Evolutionary conservation across 306 rosid species (phyloP).

Genomic region (Casuarina equisetifolia): DNA sequence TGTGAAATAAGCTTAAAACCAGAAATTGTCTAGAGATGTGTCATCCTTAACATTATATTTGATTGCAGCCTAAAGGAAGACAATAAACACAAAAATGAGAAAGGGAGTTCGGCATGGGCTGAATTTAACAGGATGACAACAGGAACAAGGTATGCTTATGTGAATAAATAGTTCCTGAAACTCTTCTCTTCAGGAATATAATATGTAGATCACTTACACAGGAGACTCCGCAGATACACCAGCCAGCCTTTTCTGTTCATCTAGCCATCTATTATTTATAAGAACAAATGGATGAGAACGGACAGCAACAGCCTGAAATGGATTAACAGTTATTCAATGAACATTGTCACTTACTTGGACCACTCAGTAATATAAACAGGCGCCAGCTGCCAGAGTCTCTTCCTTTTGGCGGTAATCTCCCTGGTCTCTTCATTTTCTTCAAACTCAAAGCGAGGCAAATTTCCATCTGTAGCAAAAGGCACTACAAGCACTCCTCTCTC

Average conservation of each 20-base stretch:
- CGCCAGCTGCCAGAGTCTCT: constrained; percentile 82
- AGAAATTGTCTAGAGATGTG: not conserved
- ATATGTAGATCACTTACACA: constrained; percentile 56
- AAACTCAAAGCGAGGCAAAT: constrained; percentile 53
- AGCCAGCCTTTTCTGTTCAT: constrained; percentile 86
- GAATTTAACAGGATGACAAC: not conserved
- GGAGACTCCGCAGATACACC: constrained; percentile 82
- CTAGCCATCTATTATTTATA: constrained; percentile 66
- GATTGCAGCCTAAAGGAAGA: not conserved
- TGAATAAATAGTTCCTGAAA: not conserved
- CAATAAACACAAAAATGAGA: not conserved
- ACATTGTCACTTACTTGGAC: constrained; percentile 60
- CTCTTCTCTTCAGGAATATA: not conserved
- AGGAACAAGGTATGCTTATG: not conserved
- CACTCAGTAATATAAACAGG: constrained; percentile 62
- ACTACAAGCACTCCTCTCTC: constrained; percentile 92
- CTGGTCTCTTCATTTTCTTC: constrained; percentile 58
- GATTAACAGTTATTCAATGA: not conserved
- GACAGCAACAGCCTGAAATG: constrained; percentile 2
- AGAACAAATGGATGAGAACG: not conserved
- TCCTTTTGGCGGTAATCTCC: constrained; percentile 56
- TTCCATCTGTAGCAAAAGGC: constrained; percentile 69
- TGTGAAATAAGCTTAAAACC: not conserved
- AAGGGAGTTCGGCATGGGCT: not conserved
- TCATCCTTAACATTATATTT: not conserved